Conservation (phyloP, 768 basidiomycete species). For the Lactarius vividus region DNA sequence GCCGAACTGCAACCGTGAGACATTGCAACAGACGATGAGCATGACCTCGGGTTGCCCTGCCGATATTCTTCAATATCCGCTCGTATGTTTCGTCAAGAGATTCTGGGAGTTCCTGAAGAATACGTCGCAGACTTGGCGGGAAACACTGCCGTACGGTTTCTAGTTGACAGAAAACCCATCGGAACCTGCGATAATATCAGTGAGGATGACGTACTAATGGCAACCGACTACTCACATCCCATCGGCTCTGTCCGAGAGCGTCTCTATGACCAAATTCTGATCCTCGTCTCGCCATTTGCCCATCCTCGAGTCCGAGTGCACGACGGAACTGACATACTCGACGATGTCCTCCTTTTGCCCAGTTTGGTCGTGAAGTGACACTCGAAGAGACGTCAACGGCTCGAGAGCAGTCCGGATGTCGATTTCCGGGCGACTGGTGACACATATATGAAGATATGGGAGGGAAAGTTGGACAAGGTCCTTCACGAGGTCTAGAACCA, state of each 20-base stretch:
- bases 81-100: conserved; percentile 7
- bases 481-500: not conserved
- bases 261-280: not conserved
- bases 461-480: not conserved
- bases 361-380: not conserved
- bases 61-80: not conserved
- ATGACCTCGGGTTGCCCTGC: not conserved
- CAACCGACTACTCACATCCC: not conserved
- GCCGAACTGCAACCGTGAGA: not conserved
- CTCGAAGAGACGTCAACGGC: not conserved
- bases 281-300: not conserved
- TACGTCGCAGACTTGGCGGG: not conserved
- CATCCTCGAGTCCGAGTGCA: not conserved
- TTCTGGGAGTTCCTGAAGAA: not conserved
- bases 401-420: not conserved
- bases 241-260: not conserved
- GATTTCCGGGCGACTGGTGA: not conserved
- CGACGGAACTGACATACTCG: not conserved
- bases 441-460: not conserved
- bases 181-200: not conserved
- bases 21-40: not conserved
- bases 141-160: not conserved
- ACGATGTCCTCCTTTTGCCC: not conserved
- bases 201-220: not conserved
- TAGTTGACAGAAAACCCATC: not conserved